Evolutionary conservation across 2,329 filamentous ascomycete species (phyloP).

Genomic region (Elsinoe perseae): DNA sequence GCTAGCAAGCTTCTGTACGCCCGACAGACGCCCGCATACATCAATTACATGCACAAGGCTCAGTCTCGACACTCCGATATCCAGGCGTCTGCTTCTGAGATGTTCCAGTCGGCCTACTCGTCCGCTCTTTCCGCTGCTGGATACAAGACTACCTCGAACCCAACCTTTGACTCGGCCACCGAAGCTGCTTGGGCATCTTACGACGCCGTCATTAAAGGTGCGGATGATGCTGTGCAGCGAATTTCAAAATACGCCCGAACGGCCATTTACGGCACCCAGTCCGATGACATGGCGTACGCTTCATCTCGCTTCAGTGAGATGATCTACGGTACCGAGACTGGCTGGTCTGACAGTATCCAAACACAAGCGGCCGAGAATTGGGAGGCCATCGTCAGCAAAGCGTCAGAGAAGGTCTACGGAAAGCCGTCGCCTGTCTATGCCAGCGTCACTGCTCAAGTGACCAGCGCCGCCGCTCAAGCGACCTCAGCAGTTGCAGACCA

Average conservation of each 20-base stretch:
- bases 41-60: conserved; percentile 62
- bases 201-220: conserved; percentile 25
- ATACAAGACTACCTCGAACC: conserved; percentile 23
- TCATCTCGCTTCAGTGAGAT: conserved; percentile 41
- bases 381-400: conserved; percentile 55
- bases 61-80: conserved; percentile 31
- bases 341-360: conserved; percentile 47
- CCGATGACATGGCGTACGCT: conserved; percentile 32
- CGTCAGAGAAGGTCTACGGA: conserved; percentile 64
- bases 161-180: conserved; percentile 27
- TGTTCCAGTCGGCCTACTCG: conserved; percentile 24
- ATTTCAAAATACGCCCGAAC: conserved; percentile 36
- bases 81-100: conserved; percentile 27
- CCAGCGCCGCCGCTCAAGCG: conserved; percentile 54
- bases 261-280: conserved; percentile 39
- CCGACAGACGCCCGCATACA: conserved; percentile 54
- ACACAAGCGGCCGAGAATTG: conserved; percentile 55
- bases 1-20: conserved; percentile 39
- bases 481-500: conserved; percentile 55
- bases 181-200: conserved; percentile 27
- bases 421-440: conserved; percentile 48
- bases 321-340: conserved; percentile 41
- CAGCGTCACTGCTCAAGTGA: conserved; percentile 45
- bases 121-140: conserved; percentile 23
- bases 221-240: conserved; percentile 33